Percentiles rank a stretch among this genome's conserved stretches.
phyloP scores from a whole-genome alignment of 768 basidiomycete species.

The Boletellus ananiceps region DNA sequence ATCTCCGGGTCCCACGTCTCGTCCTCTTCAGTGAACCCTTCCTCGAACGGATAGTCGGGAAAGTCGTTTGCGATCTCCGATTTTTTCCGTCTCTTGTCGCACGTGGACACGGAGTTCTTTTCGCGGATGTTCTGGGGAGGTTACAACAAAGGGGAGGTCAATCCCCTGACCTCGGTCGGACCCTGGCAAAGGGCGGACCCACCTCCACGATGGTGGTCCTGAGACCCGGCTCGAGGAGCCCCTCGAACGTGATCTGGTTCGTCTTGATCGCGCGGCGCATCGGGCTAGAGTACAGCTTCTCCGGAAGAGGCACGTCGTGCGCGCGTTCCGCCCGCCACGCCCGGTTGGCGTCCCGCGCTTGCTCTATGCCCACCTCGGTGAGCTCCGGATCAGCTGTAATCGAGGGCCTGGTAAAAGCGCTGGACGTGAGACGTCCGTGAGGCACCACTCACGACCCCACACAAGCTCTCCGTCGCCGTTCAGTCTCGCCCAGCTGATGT shows the following conservation, averaged over 20 bases:
- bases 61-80: slow-evolving; percentile 45
- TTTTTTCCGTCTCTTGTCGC: slow-evolving; percentile 54
- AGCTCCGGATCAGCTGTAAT: slow-evolving; percentile 60
- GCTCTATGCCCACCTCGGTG: slow-evolving; percentile 50
- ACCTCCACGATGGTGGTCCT: slow-evolving; percentile 57
- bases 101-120: slow-evolving; percentile 63
- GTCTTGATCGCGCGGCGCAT: slow-evolving; percentile 59
- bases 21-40: slow-evolving; percentile 59
- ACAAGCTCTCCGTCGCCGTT: slow-evolving; percentile 59
- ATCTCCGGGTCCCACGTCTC: slow-evolving; percentile 50
- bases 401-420: neutral
- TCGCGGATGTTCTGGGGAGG: slow-evolving; percentile 57
- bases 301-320: slow-evolving; percentile 44
- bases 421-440: neutral
- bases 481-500: slow-evolving; percentile 51
- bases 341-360: slow-evolving; percentile 44
- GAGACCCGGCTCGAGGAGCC: slow-evolving; percentile 28
- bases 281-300: slow-evolving; percentile 58
- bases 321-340: slow-evolving; percentile 48
- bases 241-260: slow-evolving; percentile 47
- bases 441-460: slow-evolving; percentile 64
- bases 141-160: neutral
- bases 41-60: slow-evolving; percentile 52
- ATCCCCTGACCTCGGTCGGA: neutral
- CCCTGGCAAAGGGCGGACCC: neutral